Evolutionary conservation across 2,329 filamentous ascomycete species (phyloP), one percentile per base, ranked within the genome.

Genomic region (Cladosporium sp.): DNA sequence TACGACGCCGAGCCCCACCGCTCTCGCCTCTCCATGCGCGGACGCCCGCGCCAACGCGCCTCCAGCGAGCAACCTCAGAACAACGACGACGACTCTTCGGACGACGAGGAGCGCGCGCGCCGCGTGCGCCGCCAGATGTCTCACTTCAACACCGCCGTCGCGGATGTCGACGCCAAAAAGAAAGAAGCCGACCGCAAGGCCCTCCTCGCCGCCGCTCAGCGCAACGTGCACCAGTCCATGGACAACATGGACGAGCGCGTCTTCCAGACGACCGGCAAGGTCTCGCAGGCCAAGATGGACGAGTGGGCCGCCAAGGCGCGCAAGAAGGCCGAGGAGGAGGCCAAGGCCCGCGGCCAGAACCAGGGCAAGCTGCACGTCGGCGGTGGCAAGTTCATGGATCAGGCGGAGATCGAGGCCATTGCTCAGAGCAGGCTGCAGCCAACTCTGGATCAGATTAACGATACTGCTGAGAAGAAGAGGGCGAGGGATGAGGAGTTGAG

Each of bases 181-280:
- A 80, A 87, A 40, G 77, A 85, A 54, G 78, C 81, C 41, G 91
- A 95, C 61, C 85, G 89, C 10, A 85, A 87, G 51, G 77, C 80
- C 1, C 74, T 97, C 1, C 75, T 95, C 58, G 86, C 86, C 9
- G 83, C 84, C 3, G 92, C 92, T 1, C 87, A 91, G 64, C 83
- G 86, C 42, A 95, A 95, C 59, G 92, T 96, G n/a, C 83, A 85
- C 59, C 83, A 84, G 16, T 82, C 81, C 40, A 79, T 96, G 59
- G 82, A 87, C 56, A 81, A 79, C 38, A 90, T 96, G 76, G 92
- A 97, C 55, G 83, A 91, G 66, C 84, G 83, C 62, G 81, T 95
- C 10, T 89, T 84, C 59, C 77, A 81, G 11, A 80, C 92, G 49
- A 92, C 87, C 1, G 89, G 89, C 53, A 84, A 85, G 65, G 77